These are phyloP conservation scores for Favolaschia claudopus DNA, from an alignment of 768 basidiomycete genomes.

Conservation along the genomic window DNA sequence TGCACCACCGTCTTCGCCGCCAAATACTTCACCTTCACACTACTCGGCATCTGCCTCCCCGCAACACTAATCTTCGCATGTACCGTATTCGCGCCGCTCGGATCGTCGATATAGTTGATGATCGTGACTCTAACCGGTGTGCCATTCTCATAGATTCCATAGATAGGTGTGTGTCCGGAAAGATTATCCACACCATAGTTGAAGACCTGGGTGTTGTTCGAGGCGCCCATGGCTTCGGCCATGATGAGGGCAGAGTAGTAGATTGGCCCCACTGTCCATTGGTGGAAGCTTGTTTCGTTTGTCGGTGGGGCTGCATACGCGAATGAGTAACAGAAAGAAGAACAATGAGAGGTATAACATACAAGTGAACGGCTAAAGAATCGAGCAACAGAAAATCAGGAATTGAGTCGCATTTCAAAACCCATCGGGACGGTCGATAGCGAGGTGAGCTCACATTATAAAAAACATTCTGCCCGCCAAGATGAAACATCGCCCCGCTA, in stretches of 20 bases:
- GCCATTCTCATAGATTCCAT: slow-evolving; percentile 38
- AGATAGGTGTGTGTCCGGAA: slow-evolving; percentile 50
- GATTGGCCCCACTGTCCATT: slow-evolving; percentile 63
- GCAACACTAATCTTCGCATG: slow-evolving; percentile 56
- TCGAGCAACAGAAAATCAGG: slow-evolving; percentile 43
- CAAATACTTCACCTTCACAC: slow-evolving; percentile 60
- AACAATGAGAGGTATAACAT: background rate
- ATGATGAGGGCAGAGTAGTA: slow-evolving; percentile 56
- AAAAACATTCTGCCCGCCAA: slow-evolving; percentile 55
- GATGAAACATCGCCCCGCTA: slow-evolving; percentile 41
- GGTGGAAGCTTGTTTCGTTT: slow-evolving; percentile 48
- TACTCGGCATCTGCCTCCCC: slow-evolving; percentile 45
- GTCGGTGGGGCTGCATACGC: slow-evolving; percentile 53
- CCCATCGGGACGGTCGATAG: background rate
- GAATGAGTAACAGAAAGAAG: background rate
- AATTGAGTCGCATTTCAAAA: background rate
- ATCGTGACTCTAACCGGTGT: slow-evolving; percentile 48
- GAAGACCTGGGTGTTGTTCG: slow-evolving; percentile 43
- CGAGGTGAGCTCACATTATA: too few relatives aligned
- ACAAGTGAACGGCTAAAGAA: slow-evolving; percentile 44
- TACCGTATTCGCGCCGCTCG: slow-evolving; percentile 44
- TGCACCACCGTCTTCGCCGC: slow-evolving; percentile 60
- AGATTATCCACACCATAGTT: slow-evolving; percentile 44
- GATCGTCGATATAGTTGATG: slow-evolving; percentile 57
- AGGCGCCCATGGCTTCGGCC: slow-evolving; percentile 51